A percentile compares a stretch with the other conserved stretches of the same genome.
Evolutionary conservation across 306 rosid genomes (phyloP).

Genomic region (Nissolia schottii): DNA sequence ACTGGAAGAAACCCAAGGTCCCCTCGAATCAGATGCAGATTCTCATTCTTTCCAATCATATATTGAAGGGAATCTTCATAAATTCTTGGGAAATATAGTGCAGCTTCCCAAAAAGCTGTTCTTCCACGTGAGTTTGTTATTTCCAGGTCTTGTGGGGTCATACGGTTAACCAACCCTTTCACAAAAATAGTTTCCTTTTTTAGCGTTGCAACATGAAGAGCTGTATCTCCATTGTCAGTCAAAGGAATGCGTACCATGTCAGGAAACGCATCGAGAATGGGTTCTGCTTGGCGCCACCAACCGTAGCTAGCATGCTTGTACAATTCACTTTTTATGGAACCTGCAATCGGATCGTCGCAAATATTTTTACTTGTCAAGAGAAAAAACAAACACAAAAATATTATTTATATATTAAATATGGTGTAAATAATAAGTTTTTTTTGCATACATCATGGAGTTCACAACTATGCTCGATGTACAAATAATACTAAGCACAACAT

Average conservation of each 20-base stretch:
- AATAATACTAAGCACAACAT: too few species aligned
- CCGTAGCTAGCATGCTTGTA: not conserved
- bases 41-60: not conserved
- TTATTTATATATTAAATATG: too few species aligned
- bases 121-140: not conserved
- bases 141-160: not conserved
- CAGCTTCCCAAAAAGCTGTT: constrained; percentile 4
- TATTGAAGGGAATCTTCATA: not conserved
- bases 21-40: not conserved
- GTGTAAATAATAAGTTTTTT: too few species aligned
- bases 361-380: too few species aligned
- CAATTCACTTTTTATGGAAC: not conserved
- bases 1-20: not conserved
- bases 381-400: too few species aligned
- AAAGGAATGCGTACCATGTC: not conserved
- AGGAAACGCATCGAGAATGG: not conserved
- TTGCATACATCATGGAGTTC: too few species aligned
- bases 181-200: not conserved
- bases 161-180: not conserved
- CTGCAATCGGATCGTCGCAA: too few species aligned
- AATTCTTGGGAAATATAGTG: not conserved
- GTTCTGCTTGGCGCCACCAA: not conserved
- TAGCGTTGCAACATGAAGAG: constrained; percentile 10
- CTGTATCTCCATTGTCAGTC: not conserved
- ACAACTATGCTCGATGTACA: too few species aligned